Conservation (phyloP, 441 rosid genomes). For the Gossypium lobatum region DNA sequence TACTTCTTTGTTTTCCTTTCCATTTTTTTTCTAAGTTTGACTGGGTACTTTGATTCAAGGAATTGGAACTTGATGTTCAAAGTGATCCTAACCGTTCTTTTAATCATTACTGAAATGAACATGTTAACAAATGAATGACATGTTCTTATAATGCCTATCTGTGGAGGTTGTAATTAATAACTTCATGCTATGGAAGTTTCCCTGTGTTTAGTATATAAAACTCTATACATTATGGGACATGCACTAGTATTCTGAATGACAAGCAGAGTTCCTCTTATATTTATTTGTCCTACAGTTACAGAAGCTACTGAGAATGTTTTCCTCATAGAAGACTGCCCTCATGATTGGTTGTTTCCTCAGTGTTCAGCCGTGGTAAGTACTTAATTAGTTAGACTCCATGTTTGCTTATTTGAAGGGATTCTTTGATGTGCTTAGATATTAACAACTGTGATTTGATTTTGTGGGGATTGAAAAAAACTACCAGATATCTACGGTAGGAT, state of each 20-base stretch:
- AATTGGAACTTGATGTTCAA: not conserved
- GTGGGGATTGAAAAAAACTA: conserved; percentile 8
- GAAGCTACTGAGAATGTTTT: conserved; percentile 65
- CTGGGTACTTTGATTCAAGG: not conserved
- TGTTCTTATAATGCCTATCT: not conserved
- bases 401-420: not conserved
- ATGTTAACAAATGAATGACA: not conserved
- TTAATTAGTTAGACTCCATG: not conserved
- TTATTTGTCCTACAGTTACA: conserved; percentile 43
- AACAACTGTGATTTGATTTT: not conserved
- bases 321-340: conserved; percentile 91
- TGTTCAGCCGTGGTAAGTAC: conserved; percentile 88
- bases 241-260: not conserved
- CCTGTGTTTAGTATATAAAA: not conserved
- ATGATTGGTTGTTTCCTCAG: conserved; percentile 98
- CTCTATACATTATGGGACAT: not conserved
- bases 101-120: not conserved
- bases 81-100: not conserved
- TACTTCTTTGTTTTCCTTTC: not conserved
- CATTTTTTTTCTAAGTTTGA: not conserved
- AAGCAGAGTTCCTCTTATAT: not conserved
- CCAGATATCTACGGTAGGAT: not conserved
- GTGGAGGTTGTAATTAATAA: not conserved
- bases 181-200: not conserved
- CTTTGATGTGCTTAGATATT: not conserved